phyloP scores from a whole-genome alignment of 2,329 filamentous ascomycete genomes.

The Davidsoniella australis region DNA sequence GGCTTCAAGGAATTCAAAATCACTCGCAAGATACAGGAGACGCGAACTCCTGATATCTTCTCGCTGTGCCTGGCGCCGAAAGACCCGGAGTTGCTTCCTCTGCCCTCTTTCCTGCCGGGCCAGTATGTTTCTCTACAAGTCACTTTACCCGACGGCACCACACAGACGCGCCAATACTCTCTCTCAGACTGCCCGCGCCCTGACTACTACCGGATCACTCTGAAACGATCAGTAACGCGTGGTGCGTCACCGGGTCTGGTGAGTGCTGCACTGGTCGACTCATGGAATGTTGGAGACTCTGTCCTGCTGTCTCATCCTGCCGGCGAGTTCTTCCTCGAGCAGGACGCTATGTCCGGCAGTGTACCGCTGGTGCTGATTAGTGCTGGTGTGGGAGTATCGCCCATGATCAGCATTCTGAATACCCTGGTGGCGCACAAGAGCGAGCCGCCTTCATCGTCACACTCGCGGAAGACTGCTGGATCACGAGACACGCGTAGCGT shows the following conservation, averaged over 20 bases:
- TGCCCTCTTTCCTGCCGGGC: constrained; percentile 50
- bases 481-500: neutral
- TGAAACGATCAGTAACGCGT: constrained; percentile 45
- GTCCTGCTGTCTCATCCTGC: constrained; percentile 38
- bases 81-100: constrained; percentile 27
- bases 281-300: constrained; percentile 31
- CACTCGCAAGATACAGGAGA: constrained; percentile 40
- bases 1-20: constrained; percentile 38
- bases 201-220: constrained; percentile 52
- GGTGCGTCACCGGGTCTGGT: constrained; percentile 28
- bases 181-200: constrained; percentile 40
- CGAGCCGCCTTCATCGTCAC: constrained; percentile 2
- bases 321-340: constrained; percentile 46
- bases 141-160: constrained; percentile 41
- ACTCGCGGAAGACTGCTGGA: neutral
- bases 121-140: constrained; percentile 56
- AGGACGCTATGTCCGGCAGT: constrained; percentile 21
- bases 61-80: constrained; percentile 54
- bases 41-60: constrained; percentile 34
- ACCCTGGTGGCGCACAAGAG: constrained; percentile 21
- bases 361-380: constrained; percentile 48
- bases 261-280: constrained; percentile 34
- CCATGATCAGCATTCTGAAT: constrained; percentile 48
- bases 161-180: constrained; percentile 61
- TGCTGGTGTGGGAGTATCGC: constrained; percentile 52